A percentile compares a stretch with the other conserved stretches of the same genome.
Conservation (phyloP, 164 flowering plant species). For the Taxillus chinensis region DNA sequence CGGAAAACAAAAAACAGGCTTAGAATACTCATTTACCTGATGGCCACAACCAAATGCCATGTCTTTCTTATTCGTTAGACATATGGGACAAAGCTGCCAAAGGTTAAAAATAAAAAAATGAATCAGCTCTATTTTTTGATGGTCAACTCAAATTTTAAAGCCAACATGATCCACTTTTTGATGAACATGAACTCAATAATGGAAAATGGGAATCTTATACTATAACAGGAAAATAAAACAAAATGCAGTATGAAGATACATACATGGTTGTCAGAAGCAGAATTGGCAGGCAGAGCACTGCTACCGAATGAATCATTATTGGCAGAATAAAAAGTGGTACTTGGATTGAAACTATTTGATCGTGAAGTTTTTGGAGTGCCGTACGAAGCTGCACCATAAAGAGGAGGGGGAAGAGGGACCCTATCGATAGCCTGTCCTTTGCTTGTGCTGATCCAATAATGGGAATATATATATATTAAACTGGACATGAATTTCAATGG, state of each 20-base stretch:
- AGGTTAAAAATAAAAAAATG: not conserved
- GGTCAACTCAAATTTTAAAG: too few species aligned
- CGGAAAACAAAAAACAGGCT: not conserved
- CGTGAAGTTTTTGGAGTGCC: conserved; percentile 23
- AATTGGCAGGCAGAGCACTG: conserved; percentile 20
- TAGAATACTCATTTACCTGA: conserved; percentile 27
- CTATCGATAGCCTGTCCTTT: conserved; percentile 39
- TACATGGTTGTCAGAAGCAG: conserved; percentile 37
- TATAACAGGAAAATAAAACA: not conserved
- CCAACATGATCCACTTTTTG: too few species aligned
- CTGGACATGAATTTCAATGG: not conserved
- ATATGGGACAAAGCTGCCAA: conserved; percentile 56
- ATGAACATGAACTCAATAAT: too few species aligned
- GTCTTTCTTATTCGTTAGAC: conserved; percentile 36
- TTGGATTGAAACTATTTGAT: conserved; percentile 25
- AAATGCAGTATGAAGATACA: not conserved
- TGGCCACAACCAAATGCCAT: conserved; percentile 67
- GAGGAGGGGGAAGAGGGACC: conserved; percentile 54
- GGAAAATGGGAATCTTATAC: not conserved
- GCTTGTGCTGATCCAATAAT: conserved; percentile 16
- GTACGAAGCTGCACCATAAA: conserved; percentile 23
- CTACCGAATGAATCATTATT: conserved; percentile 3
- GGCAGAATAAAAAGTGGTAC: conserved; percentile 29
- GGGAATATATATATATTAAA: not conserved
- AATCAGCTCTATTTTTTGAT: too few species aligned